Conservation (phyloP, 1,284 basidiomycete genomes). For the Calocybe gambosa region DNA sequence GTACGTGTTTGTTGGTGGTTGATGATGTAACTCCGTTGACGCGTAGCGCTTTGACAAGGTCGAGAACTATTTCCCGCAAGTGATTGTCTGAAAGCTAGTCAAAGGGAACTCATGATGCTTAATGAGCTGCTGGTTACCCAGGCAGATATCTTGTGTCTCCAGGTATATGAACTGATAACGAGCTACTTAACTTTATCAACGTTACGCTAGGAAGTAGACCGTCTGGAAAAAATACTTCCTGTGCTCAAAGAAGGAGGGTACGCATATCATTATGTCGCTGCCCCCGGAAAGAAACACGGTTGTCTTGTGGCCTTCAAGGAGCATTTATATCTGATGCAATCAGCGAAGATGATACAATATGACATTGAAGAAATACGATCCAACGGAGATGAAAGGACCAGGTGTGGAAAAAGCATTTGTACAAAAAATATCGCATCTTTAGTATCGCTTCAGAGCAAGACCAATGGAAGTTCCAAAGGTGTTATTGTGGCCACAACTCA, state of each 20-base stretch:
- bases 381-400: conserved; percentile 29
- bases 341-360: conserved; percentile 49
- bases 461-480: conserved; percentile 34
- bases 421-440: conserved; percentile 84
- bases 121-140: conserved; percentile 62
- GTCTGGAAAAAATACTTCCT: conserved; percentile 60
- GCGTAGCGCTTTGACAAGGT: conserved; percentile 37
- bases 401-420: conserved; percentile 58
- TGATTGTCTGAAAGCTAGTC: conserved; percentile 69
- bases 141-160: conserved; percentile 79
- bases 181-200: background rate
- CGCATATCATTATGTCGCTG: conserved; percentile 54
- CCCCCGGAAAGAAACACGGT: conserved; percentile 74
- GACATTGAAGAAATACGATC: conserved; percentile 55
- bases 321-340: conserved; percentile 41
- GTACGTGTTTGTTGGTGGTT: conserved; percentile 38
- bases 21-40: background rate
- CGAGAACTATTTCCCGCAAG: conserved; percentile 81
- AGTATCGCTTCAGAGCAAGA: conserved; percentile 52
- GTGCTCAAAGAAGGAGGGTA: conserved; percentile 56
- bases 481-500: conserved; percentile 80
- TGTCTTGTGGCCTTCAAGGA: conserved; percentile 72
- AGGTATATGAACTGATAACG: conserved; percentile 40
- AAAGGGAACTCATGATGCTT: conserved; percentile 71
- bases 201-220: conserved; percentile 67